phyloP scores from a whole-genome alignment of 2,329 filamentous ascomycete species.

The Aspergillus calidoustus region DNA sequence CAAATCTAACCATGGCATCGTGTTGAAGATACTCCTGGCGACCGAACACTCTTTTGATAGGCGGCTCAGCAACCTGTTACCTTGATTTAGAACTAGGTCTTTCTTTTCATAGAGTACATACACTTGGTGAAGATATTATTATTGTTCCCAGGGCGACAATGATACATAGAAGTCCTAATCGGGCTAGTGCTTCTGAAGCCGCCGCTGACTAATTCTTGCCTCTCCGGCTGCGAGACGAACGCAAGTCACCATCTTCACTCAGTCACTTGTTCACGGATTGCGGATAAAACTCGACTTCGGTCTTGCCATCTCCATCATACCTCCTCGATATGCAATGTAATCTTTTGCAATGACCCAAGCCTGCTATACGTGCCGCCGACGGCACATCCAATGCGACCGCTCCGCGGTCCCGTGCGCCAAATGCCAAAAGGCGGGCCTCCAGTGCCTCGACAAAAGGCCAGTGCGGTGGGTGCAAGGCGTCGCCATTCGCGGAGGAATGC shows the following conservation, averaged over 20 bases:
- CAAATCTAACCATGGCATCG: too few relatives aligned
- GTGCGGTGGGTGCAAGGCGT: slow-evolving; percentile 43
- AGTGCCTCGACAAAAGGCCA: slow-evolving; percentile 40
- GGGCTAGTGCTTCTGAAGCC: not conserved
- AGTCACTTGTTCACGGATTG: not conserved
- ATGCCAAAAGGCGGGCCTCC: slow-evolving; percentile 38
- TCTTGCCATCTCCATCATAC: not conserved
- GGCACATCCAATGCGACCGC: slow-evolving; percentile 42
- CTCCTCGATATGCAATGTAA: not conserved
- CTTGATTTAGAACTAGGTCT: too few relatives aligned
- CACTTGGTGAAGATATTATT: too few relatives aligned
- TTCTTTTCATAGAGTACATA: too few relatives aligned
- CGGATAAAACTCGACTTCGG: not conserved
- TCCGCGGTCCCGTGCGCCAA: slow-evolving; percentile 36
- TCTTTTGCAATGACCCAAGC: slow-evolving; percentile 19
- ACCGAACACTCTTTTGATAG: too few relatives aligned
- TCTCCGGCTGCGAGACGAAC: not conserved
- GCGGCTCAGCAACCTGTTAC: too few relatives aligned
- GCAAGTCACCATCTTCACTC: not conserved
- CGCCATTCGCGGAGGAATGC: slow-evolving; percentile 40
- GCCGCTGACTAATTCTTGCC: not conserved
- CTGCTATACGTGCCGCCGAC: slow-evolving; percentile 43
- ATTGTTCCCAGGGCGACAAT: too few relatives aligned
- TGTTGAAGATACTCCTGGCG: too few relatives aligned
- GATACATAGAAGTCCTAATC: not conserved